These are phyloP conservation scores for Quercus mongolica DNA, from an alignment of 306 rosid species.

Conservation along the genomic window DNA sequence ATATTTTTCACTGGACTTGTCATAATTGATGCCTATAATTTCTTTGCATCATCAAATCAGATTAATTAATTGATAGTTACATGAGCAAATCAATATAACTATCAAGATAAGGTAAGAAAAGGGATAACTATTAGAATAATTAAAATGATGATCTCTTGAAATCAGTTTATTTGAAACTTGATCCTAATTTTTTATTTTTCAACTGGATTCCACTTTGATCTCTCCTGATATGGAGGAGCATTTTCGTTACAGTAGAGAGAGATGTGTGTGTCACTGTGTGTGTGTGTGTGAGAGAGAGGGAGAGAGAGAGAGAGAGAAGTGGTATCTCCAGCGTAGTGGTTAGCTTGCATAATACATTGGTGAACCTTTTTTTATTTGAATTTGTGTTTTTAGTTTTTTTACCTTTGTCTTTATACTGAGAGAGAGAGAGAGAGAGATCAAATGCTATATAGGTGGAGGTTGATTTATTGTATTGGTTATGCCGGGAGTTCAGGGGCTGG, in stretches of 20 bases:
- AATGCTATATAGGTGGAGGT: no score
- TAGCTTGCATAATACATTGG: no score
- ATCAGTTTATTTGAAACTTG: neutral
- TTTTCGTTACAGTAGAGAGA: neutral
- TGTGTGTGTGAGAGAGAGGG: neutral
- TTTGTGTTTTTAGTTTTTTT: no score
- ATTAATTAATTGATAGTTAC: neutral
- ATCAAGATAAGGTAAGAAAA: neutral
- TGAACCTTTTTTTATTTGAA: no score
- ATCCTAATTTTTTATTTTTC: neutral
- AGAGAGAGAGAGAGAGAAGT: neutral
- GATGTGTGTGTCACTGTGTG: neutral
- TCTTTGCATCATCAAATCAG: neutral
- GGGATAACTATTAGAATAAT: neutral
- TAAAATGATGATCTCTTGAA: neutral
- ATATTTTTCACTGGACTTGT: neutral
- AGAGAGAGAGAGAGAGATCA: no score
- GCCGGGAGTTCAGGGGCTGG: no score
- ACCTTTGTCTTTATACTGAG: no score
- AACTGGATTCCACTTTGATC: neutral
- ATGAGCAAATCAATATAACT: neutral
- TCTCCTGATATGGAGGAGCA: neutral
- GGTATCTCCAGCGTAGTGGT: no score
- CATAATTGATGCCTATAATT: constrained; percentile 2
- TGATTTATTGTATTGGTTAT: no score